Conservation (phyloP, 2,329 filamentous ascomycete genomes). For the Ceratocystiopsis sp. region DNA sequence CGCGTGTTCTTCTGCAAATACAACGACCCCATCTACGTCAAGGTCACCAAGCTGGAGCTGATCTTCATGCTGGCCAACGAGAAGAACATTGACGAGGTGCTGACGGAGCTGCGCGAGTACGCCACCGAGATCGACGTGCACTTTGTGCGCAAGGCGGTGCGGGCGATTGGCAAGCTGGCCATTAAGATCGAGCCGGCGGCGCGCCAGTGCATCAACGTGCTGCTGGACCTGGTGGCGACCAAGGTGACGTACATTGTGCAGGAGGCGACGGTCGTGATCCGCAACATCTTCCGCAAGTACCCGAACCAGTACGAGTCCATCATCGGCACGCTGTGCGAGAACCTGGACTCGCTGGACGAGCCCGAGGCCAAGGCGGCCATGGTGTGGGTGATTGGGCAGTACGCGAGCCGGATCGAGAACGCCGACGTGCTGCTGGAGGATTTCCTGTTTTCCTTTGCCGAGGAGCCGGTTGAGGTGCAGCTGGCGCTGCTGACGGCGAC, state of each 20-base stretch:
- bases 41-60: slow-evolving; percentile 94
- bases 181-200: slow-evolving; percentile 98
- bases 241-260: slow-evolving; percentile 98
- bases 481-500: slow-evolving; percentile 87
- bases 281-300: slow-evolving; percentile 98
- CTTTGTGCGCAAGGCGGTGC: slow-evolving; percentile 93
- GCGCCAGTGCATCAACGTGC: slow-evolving; percentile 74
- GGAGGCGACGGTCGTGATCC: slow-evolving; percentile 94
- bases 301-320: slow-evolving; percentile 98
- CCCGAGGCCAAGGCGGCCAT: slow-evolving; percentile 96
- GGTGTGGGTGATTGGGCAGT: slow-evolving; percentile 98
- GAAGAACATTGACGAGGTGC: slow-evolving; percentile 85
- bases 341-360: slow-evolving; percentile 90
- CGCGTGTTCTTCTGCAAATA: slow-evolving; percentile 99
- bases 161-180: slow-evolving; percentile 91
- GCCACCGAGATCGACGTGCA: slow-evolving; percentile 97
- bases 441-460: slow-evolving; percentile 82
- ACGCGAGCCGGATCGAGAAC: slow-evolving; percentile 94
- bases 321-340: slow-evolving; percentile 87
- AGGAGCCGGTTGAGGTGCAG: slow-evolving; percentile 92
- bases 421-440: slow-evolving; percentile 87
- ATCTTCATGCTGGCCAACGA: slow-evolving; percentile 98
- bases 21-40: slow-evolving; percentile 98
- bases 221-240: slow-evolving; percentile 88
- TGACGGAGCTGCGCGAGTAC: slow-evolving; percentile 89